These are phyloP conservation scores for Ophidiomyces ophidiicola DNA, from an alignment of 2,329 filamentous ascomycete species.

Conservation along the genomic window DNA sequence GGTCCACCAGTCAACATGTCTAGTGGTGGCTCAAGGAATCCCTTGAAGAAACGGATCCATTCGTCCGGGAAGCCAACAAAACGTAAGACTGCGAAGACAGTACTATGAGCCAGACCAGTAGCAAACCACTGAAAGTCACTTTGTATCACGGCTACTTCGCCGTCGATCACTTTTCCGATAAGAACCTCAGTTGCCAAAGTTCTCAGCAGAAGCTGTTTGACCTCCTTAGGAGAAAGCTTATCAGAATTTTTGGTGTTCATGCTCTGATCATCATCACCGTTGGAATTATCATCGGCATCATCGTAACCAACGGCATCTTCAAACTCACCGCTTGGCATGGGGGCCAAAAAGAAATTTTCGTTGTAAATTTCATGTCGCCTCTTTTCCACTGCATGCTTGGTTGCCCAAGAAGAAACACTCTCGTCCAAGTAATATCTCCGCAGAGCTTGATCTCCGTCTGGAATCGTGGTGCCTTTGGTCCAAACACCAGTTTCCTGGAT, in stretches of 20 bases:
- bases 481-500: constrained; percentile 11
- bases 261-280: constrained; percentile 19
- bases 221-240: constrained; percentile 19
- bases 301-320: constrained; percentile 21
- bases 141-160: constrained; percentile 30
- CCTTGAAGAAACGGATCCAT: constrained; percentile 36
- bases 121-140: constrained; percentile 36
- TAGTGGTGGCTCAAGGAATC: constrained; percentile 36
- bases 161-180: constrained; percentile 24
- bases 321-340: constrained; percentile 22
- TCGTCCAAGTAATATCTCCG: constrained; percentile 20
- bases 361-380: constrained; percentile 19
- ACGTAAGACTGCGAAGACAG: constrained; percentile 32
- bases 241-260: constrained; percentile 12
- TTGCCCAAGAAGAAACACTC: accelerated
- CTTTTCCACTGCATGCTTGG: constrained; percentile 10
- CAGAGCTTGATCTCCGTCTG: constrained; percentile 19
- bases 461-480: constrained; percentile 12
- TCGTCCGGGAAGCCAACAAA: constrained; percentile 36
- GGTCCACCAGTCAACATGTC: constrained; percentile 28
- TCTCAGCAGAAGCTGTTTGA: constrained; percentile 32
- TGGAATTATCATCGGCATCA: constrained; percentile 19
- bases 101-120: constrained; percentile 35
- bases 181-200: constrained; percentile 31
- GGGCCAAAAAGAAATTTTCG: constrained; percentile 26